Evolutionary conservation across 768 basidiomycete species (phyloP).

Genomic region (Boletus subparvulus): DNA sequence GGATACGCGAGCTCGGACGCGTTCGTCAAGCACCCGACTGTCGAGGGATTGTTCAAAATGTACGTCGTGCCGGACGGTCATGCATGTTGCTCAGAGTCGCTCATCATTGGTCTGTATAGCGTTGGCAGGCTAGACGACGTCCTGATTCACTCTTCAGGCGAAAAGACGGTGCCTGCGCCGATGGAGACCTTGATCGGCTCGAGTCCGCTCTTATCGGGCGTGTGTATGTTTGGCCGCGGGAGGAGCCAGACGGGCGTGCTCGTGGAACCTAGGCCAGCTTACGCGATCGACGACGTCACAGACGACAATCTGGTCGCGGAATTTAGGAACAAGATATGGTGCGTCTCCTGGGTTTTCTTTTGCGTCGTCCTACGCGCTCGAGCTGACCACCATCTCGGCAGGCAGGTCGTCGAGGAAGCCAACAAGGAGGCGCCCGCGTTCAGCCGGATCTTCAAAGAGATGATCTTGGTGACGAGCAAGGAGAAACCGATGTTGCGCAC

Average conservation of each 20-base stretch:
- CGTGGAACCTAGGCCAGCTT: slow-evolving; percentile 34
- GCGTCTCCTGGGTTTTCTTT: neutral
- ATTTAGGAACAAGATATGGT: slow-evolving; percentile 42
- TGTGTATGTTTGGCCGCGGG: neutral
- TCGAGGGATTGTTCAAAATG: neutral
- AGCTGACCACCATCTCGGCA: slow-evolving; percentile 6
- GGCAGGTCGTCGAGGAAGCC: slow-evolving; percentile 42
- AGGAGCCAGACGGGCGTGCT: slow-evolving; percentile 26
- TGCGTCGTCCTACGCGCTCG: neutral
- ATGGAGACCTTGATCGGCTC: neutral
- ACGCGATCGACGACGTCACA: slow-evolving; percentile 34
- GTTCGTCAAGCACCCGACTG: neutral
- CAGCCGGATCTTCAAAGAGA: slow-evolving; percentile 50
- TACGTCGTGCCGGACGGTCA: neutral
- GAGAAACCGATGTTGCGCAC: slow-evolving; percentile 46
- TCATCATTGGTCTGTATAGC: neutral
- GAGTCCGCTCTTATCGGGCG: neutral
- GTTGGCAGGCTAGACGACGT: neutral
- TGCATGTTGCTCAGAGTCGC: no score
- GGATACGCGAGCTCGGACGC: neutral
- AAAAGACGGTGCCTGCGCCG: slow-evolving; percentile 33
- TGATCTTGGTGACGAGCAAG: slow-evolving; percentile 46
- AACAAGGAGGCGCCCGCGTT: slow-evolving; percentile 41
- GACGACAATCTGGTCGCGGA: slow-evolving; percentile 27
- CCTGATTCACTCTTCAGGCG: slow-evolving; percentile 7